Evolutionary conservation across 139 green algal species (phyloP).

Genomic region (Chlamydomonas schloesseri): DNA sequence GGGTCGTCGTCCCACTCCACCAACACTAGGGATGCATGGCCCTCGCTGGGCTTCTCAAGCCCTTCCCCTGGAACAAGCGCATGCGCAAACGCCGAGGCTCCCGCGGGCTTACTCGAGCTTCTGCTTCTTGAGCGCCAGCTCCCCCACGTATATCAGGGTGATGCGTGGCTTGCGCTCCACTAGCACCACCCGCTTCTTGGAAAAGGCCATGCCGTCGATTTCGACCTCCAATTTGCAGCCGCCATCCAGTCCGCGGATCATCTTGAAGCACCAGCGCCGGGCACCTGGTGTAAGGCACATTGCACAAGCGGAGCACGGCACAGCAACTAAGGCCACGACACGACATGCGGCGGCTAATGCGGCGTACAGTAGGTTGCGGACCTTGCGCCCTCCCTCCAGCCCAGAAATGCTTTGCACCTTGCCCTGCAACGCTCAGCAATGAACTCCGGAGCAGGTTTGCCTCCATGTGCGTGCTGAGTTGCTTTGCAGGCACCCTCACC

Average conservation of each 20-base stretch:
- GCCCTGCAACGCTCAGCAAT: too few relatives aligned
- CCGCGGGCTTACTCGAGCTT: conserved; percentile 9
- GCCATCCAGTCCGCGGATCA: background rate
- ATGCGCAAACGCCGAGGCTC: conserved; percentile 4
- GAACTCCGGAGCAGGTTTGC: too few relatives aligned
- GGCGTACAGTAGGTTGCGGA: background rate
- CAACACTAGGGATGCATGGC: too few relatives aligned
- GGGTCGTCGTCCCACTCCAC: too few relatives aligned
- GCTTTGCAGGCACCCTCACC: background rate
- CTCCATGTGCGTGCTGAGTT: background rate
- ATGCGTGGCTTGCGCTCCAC: conserved; percentile 27
- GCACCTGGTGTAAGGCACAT: background rate
- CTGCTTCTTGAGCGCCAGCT: background rate
- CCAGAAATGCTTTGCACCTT: too few relatives aligned
- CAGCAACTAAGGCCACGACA: background rate
- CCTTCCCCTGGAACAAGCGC: background rate
- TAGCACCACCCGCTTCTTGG: background rate
- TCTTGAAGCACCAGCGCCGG: background rate
- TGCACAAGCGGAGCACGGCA: background rate
- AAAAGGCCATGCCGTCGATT: conserved; percentile 16
- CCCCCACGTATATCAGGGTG: background rate
- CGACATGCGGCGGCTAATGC: background rate
- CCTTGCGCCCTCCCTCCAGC: too few relatives aligned
- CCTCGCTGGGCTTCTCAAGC: background rate
- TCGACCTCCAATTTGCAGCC: background rate